Evolutionary conservation across 768 basidiomycete genomes (phyloP), one percentile per base, ranked within the genome.

Genomic region (Boletus pseudo-olivaceus): DNA sequence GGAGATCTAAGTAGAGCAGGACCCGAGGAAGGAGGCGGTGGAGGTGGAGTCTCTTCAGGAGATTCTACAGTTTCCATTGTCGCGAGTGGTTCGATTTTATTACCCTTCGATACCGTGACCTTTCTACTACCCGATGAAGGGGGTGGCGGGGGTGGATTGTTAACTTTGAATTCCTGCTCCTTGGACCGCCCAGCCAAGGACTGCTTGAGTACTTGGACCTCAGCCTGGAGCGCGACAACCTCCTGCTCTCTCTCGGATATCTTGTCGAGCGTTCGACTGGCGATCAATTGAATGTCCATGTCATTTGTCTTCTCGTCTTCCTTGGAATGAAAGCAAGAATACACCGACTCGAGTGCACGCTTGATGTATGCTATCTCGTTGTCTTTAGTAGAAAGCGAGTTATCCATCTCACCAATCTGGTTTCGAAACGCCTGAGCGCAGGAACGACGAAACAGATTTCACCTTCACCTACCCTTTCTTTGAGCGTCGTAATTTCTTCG

Each of bases 281-380:
- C 90, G 58, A 95, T 86, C 12, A 76, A 62, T 51, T 86, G 81
- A 3, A 87, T 79, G 60, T 92, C 88, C 45, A 86, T 65, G 46
- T 83, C 82, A 0, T 76, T 70, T 45, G 68, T 76, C 41, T 75
- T 77, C 23, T 61, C 65, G 26, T 76, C 76, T 47, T 80, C 78
- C 41, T 80, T 71, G 6, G 80, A 75, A 6, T 79, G 76, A 67
- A 94, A 87, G n/a, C 88, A 80, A 11, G 85, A 85, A 68, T 91
- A 91, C 5, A 95, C 87, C 7, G 89, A 87, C 68, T 93, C 90
- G 35, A 97, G 75, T n/a, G 91, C 88, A 14, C 87, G 85, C 64
- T 92, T 91, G 37, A 94, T 78, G 62, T 87, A 90, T 0, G 78
- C 59, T 33, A 87, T 77, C 52, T 93, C 88, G 64, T 91, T 93